Percentiles rank a stretch among this genome's conserved stretches.
Conservation (phyloP, 257 asterid genomes). For the Linaria vulgaris region DNA sequence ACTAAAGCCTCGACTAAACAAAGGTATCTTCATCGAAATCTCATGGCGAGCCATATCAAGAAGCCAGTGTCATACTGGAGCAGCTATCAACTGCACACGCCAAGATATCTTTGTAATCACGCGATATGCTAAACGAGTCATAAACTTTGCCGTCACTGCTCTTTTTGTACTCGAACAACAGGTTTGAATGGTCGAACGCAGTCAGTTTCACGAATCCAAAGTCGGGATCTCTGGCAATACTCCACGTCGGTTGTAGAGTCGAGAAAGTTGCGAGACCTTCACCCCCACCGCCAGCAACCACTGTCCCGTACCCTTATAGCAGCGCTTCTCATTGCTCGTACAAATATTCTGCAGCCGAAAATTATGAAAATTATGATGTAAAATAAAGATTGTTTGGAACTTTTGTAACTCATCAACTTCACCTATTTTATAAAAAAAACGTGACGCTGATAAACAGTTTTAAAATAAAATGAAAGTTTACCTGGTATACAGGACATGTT, state of each 20-base stretch:
- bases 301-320: conserved; percentile 77
- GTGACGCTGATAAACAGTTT: not conserved
- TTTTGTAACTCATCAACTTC: not conserved
- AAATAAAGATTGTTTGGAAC: not conserved
- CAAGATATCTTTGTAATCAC: conserved; percentile 89
- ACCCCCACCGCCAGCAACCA: conserved; percentile 97
- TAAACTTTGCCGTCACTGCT: conserved; percentile 81
- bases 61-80: conserved; percentile 67
- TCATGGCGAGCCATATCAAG: conserved; percentile 31
- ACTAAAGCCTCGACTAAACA: too few species aligned
- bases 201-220: conserved; percentile 83
- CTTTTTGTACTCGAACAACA: conserved; percentile 83
- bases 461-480: conserved; percentile 15
- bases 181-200: conserved; percentile 75
- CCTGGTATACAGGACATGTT: conserved; percentile 82
- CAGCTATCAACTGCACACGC: conserved; percentile 86
- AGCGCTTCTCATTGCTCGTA: conserved; percentile 52
- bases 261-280: conserved; percentile 73
- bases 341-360: conserved; percentile 68
- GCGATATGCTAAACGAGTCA: conserved; percentile 73
- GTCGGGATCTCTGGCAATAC: conserved; percentile 66
- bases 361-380: not conserved
- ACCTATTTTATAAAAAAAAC: not conserved
- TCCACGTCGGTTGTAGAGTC: conserved; percentile 65
- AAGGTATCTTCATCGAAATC: not conserved